Evolutionary conservation across 345 rosid genomes (phyloP), one percentile per base, ranked within the genome.

Genomic region (Dovyalis caffra): DNA sequence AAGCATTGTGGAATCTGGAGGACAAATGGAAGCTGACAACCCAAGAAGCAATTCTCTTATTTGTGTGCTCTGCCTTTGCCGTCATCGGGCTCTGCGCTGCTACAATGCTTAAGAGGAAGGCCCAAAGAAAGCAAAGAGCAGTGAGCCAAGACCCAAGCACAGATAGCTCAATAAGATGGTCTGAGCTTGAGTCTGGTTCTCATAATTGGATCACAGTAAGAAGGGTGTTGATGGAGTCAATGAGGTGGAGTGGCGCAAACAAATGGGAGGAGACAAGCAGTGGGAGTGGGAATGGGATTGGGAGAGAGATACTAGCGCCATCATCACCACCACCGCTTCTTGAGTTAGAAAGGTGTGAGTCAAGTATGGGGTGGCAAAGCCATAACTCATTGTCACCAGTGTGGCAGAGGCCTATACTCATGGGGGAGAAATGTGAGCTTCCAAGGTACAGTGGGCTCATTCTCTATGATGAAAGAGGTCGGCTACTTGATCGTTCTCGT

Each of bases 381-480:
- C 89, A 81, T 64, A 83, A 87, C 78, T 86, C 91, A 7, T 87
- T 64, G 45, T 88, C 91, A 1, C 90, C 95, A 0, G 90, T 91
- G 73, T 90, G 96, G 96, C 89, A 91, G 70, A 82, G 95, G 67
- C 97, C 97, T 8, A 91, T 90, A 47, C 81, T 91, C n/a, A 90
- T 90, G 97, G 97, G 97, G 73, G 97, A 84, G 84, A 94, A 90
- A 82, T 91, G 93, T 69, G 86, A 92, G 82, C 85, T 90, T 5
- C 97, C 97, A 0, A 86, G 87, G 76, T 87, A 88, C 70, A 90
- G 97, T 64, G 97, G 97, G 8, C 80, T 92, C 25, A 89, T 92
- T 82, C 83, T 94, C 70, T 94, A 92, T 66, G 95, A 94, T 68
- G 89, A 91, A 67, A 70, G 67, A 9, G 97, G 97, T 6, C 82